Evolutionary conservation across 202 grass and related monocot genomes (phyloP).

Genomic region (Carex arenaria): DNA sequence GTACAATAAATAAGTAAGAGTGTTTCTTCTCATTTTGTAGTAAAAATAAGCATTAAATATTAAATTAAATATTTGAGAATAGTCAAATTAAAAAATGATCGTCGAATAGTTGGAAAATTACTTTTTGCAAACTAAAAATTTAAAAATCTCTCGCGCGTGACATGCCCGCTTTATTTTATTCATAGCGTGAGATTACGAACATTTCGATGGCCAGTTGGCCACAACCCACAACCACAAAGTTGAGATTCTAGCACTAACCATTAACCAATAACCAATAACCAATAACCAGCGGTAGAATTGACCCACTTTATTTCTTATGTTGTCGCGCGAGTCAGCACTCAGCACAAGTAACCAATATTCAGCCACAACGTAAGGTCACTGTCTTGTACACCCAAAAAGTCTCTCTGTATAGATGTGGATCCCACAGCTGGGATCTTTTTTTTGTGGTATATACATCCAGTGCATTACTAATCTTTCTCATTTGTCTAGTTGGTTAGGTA

Average conservation of each 20-base stretch:
- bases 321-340: neutral
- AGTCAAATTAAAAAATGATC: too few species aligned
- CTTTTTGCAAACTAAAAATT: too few species aligned
- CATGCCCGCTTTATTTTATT: too few species aligned
- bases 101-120: too few species aligned
- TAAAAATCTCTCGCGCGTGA: too few species aligned
- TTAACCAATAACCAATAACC: too few species aligned
- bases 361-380: neutral
- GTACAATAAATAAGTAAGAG: too few species aligned
- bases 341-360: neutral
- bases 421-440: neutral
- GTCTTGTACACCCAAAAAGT: neutral
- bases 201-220: neutral
- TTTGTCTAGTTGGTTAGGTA: neutral
- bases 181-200: neutral
- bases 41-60: too few species aligned
- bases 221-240: too few species aligned
- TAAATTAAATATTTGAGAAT: too few species aligned
- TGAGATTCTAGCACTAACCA: neutral
- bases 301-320: neutral
- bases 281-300: neutral
- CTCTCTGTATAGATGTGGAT: neutral
- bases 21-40: too few species aligned
- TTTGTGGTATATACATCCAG: neutral
- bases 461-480: neutral